Conservation (phyloP, 257 asterid genomes). For the Forsythia viridissima region DNA sequence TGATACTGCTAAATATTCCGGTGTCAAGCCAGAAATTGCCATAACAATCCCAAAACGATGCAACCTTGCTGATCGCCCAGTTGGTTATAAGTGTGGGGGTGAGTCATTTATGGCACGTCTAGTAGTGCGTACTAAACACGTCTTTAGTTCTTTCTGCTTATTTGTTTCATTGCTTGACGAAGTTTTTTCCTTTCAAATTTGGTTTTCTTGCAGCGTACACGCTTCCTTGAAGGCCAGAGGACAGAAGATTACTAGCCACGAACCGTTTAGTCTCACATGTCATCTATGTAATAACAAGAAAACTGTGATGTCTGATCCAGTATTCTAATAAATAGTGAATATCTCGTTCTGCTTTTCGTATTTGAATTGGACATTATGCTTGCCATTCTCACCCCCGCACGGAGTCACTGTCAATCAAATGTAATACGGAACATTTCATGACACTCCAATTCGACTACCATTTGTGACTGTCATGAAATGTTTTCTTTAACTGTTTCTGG, state of each 20-base stretch:
- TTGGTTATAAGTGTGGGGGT: constrained; percentile 83
- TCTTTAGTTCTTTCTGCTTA: background rate
- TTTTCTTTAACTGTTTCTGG: no score
- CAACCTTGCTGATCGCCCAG: constrained; percentile 63
- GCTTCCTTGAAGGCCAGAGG: constrained; percentile 41
- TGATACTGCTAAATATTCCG: constrained; percentile 54
- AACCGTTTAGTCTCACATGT: background rate
- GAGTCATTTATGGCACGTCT: background rate
- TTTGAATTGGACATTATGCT: background rate
- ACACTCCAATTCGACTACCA: no score
- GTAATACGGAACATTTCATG: no score
- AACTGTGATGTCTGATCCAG: background rate
- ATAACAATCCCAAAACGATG: constrained; percentile 72
- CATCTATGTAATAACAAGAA: background rate
- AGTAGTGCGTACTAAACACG: background rate
- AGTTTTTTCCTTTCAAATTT: background rate
- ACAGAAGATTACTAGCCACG: constrained; percentile 19
- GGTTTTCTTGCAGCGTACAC: constrained; percentile 49
- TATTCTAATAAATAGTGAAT: background rate
- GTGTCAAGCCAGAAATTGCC: constrained; percentile 57
- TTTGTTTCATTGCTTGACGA: background rate
- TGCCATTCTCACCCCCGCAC: background rate
- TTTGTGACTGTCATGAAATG: background rate
- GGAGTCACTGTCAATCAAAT: background rate
- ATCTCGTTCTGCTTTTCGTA: background rate